phyloP scores from a whole-genome alignment of 2,329 filamentous ascomycete species.

The Ophiocordyceps camponoti-saundersi region DNA sequence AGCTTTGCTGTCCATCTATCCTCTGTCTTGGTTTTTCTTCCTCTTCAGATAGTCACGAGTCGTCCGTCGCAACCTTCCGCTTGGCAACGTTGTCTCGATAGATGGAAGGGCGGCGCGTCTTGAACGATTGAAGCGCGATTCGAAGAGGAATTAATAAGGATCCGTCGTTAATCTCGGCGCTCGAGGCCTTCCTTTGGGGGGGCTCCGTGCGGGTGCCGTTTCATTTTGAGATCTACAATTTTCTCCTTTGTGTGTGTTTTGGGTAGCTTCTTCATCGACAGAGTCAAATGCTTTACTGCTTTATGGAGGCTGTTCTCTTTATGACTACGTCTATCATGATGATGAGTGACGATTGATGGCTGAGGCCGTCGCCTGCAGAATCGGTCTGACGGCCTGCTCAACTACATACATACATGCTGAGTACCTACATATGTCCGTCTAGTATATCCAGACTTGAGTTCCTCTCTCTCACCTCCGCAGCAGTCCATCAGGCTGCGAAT shows the following conservation, averaged over 20 bases:
- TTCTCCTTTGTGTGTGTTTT: neutral
- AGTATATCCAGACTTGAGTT: no score
- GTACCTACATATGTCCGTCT: no score
- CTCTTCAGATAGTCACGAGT: slow-evolving; percentile 32
- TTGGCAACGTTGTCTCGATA: slow-evolving; percentile 3
- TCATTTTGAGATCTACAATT: slow-evolving; percentile 43
- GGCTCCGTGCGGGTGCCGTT: slow-evolving; percentile 31
- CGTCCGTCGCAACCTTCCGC: slow-evolving; percentile 12
- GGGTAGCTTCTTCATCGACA: neutral
- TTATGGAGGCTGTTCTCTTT: no score
- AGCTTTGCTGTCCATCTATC: slow-evolving; percentile 1
- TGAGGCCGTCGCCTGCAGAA: no score
- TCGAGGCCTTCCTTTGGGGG: slow-evolving; percentile 13
- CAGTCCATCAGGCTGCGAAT: no score
- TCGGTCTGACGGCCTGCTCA: no score
- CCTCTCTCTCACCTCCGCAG: no score
- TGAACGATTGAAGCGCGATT: slow-evolving; percentile 12
- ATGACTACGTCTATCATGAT: no score
- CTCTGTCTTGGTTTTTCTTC: slow-evolving; percentile 14
- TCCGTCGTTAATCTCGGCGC: slow-evolving; percentile 42
- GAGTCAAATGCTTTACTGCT: no score
- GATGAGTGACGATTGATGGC: no score
- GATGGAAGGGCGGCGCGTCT: neutral
- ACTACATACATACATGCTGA: no score
- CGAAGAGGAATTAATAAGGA: slow-evolving; percentile 30